Conservation (phyloP, 257 asterid species). For the Solanum appendiculatum region DNA sequence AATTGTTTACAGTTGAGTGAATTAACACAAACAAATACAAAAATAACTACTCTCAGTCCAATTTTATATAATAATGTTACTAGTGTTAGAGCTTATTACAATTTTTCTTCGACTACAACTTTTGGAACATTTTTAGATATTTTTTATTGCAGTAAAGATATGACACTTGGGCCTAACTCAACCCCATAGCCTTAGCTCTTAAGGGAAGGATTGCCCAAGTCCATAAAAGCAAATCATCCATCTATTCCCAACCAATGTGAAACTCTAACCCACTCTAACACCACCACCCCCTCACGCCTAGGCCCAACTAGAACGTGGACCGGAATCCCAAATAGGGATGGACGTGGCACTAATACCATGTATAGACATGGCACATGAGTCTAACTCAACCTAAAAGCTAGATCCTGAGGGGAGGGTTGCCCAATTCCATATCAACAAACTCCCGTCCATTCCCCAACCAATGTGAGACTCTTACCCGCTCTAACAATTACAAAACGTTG, state of each 20-base stretch:
- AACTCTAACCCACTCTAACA: neutral
- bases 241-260: neutral
- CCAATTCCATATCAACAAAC: neutral
- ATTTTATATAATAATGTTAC: neutral
- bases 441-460: neutral
- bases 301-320: neutral
- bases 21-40: neutral
- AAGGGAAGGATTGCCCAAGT: neutral
- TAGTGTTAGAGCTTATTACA: neutral
- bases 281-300: neutral
- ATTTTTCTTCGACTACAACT: neutral
- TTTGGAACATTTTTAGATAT: neutral
- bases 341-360: neutral
- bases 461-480: neutral
- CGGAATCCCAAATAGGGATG: neutral
- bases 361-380: neutral
- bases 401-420: neutral
- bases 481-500: neutral
- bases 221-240: neutral
- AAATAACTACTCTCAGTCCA: neutral
- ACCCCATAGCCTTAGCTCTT: neutral
- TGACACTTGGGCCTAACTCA: neutral
- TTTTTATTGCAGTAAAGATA: neutral
- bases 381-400: neutral
- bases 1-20: neutral